These are phyloP conservation scores for Phlebopus sp. DNA, from an alignment of 1,284 basidiomycete species.

Conservation along the genomic window DNA sequence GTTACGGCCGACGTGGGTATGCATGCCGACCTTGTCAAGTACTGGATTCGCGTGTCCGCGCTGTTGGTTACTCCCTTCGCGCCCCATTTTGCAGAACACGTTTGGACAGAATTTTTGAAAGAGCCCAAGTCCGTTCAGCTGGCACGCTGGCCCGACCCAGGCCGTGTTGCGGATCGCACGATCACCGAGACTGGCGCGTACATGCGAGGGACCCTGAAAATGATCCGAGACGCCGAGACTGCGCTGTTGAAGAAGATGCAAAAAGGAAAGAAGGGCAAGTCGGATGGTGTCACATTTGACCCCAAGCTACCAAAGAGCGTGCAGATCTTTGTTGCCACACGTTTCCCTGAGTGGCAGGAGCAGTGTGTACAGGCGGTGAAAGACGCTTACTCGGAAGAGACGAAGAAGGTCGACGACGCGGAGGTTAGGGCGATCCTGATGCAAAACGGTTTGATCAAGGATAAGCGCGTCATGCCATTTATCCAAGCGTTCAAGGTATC, in stretches of 20 bases:
- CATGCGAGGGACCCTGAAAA: slow-evolving; percentile 84
- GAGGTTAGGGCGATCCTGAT: slow-evolving; percentile 73
- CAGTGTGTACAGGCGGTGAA: slow-evolving; percentile 75
- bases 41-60: slow-evolving; percentile 83
- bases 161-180: slow-evolving; percentile 53
- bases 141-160: slow-evolving; percentile 76
- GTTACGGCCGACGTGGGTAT: slow-evolving; percentile 88
- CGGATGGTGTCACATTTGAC: slow-evolving; percentile 57
- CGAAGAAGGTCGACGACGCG: slow-evolving; percentile 78
- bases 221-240: slow-evolving; percentile 87
- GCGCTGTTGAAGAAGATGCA: slow-evolving; percentile 72
- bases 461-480: slow-evolving; percentile 96
- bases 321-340: slow-evolving; percentile 85
- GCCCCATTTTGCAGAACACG: slow-evolving; percentile 93
- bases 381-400: slow-evolving; percentile 61
- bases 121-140: slow-evolving; percentile 77
- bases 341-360: slow-evolving; percentile 95
- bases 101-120: slow-evolving; percentile 79
- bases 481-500: slow-evolving; percentile 86
- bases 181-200: slow-evolving; percentile 77
- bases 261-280: slow-evolving; percentile 56
- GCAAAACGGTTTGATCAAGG: slow-evolving; percentile 85
- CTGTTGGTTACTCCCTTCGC: slow-evolving; percentile 88
- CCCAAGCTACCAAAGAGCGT: slow-evolving; percentile 84
- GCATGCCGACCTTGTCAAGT: slow-evolving; percentile 76